Conservation (phyloP, 2,329 filamentous ascomycete genomes). For the Hymenoscyphus infarciens region DNA sequence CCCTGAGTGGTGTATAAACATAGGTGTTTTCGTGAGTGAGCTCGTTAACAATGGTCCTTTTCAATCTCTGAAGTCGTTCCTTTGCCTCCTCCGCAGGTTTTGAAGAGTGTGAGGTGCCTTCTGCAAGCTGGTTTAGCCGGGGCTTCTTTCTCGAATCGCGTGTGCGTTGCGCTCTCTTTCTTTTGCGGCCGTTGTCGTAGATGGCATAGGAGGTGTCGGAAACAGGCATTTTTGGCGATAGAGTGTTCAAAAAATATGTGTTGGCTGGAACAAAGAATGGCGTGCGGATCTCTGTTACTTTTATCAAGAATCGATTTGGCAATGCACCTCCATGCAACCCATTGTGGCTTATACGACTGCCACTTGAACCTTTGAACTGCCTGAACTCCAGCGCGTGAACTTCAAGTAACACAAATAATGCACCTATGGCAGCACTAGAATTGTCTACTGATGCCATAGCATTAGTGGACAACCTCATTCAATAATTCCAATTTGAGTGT, state of each 20-base stretch:
- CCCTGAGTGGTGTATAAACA: background rate
- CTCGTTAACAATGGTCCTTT: background rate
- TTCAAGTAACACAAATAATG: background rate
- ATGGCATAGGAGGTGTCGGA: background rate
- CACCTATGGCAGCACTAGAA: background rate
- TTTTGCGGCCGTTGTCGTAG: background rate
- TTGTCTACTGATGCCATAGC: background rate
- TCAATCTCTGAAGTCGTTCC: background rate
- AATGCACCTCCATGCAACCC: background rate
- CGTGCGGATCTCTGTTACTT: background rate
- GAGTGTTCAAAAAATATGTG: background rate
- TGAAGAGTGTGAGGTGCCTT: background rate
- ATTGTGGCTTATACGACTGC: background rate
- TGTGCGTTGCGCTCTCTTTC: background rate
- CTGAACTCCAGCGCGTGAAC: background rate
- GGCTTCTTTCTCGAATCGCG: background rate
- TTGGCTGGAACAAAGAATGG: background rate
- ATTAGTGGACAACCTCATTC: background rate
- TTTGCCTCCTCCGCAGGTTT: background rate
- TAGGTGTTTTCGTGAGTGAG: background rate
- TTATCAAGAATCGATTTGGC: background rate
- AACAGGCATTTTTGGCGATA: background rate
- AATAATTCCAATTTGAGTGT: background rate
- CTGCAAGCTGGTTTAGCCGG: background rate
- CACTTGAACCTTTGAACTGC: background rate